These are phyloP conservation scores for Cicer yamashitae DNA, from an alignment of 306 rosid genomes.

Conservation along the genomic window DNA sequence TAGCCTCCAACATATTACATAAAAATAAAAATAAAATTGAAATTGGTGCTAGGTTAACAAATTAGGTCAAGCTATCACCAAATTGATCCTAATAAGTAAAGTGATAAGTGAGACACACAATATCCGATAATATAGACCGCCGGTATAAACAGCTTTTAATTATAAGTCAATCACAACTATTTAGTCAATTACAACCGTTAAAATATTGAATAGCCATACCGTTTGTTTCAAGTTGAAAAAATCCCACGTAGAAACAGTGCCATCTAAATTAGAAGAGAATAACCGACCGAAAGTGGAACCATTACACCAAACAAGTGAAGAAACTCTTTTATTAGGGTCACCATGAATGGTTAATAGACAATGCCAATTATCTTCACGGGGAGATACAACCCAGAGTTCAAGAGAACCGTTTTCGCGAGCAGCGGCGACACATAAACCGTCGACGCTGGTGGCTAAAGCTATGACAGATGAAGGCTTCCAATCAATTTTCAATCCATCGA, in stretches of 20 bases:
- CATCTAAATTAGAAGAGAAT: constrained; percentile 78
- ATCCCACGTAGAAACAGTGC: constrained; percentile 84
- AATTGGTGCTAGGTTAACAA: no score
- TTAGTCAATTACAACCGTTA: no score
- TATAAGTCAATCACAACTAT: no score
- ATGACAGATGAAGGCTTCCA: constrained; percentile 87
- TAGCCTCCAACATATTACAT: no score
- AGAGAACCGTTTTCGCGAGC: constrained; percentile 88
- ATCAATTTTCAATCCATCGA: constrained; percentile 33
- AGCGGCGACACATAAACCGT: constrained; percentile 81
- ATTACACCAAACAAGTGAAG: constrained; percentile 83
- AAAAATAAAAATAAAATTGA: no score
- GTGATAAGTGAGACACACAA: not conserved
- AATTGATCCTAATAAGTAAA: not conserved
- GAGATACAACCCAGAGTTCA: constrained; percentile 95
- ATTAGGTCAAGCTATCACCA: not conserved
- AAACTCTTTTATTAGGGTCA: constrained; percentile 64
- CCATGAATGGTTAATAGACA: constrained; percentile 90
- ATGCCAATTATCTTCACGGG: constrained; percentile 95
- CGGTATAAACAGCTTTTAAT: no score
- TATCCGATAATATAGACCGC: no score
- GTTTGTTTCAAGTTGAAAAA: constrained; percentile 73
- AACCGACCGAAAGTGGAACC: constrained; percentile 69
- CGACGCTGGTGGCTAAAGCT: constrained; percentile 81
- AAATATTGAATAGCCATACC: constrained; percentile 44